Conservation (phyloP, 345 rosid genomes). For the Acer saccharum region DNA sequence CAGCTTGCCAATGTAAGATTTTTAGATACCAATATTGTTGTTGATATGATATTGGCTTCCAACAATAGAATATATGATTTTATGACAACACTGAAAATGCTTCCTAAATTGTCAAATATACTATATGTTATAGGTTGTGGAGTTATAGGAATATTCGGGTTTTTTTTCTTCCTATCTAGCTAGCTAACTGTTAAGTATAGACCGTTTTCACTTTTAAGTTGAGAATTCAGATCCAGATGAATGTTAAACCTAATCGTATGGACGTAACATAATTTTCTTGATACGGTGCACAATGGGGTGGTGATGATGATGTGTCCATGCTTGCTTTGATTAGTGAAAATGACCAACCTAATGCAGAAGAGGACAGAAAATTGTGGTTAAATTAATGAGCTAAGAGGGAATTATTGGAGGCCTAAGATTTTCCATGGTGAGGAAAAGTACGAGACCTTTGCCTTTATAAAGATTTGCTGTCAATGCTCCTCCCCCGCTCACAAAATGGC, state of each 20-base stretch:
- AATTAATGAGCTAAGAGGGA: slow-evolving; percentile 8
- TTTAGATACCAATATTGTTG: neutral
- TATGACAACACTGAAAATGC: slow-evolving; percentile 2
- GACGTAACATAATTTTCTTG: too few species aligned
- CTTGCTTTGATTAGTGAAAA: slow-evolving; percentile 21
- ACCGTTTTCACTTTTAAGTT: neutral
- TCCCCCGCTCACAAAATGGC: slow-evolving; percentile 38
- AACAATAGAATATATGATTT: slow-evolving; percentile 10
- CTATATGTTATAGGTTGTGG: too few species aligned
- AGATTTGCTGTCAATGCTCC: too few species aligned
- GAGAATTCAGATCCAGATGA: too few species aligned
- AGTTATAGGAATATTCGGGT: too few species aligned
- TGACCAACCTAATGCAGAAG: slow-evolving; percentile 14
- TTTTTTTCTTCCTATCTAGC: too few species aligned
- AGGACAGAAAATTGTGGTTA: neutral
- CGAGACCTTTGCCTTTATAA: slow-evolving; percentile 1
- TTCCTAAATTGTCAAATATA: neutral
- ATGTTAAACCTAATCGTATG: too few species aligned
- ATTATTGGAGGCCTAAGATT: slow-evolving; percentile 31
- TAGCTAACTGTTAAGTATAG: too few species aligned
- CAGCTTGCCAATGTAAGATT: neutral
- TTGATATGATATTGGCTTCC: slow-evolving; percentile 12
- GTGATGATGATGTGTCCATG: slow-evolving; percentile 3
- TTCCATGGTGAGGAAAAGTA: slow-evolving; percentile 6
- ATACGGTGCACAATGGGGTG: too few species aligned